phyloP scores from a whole-genome alignment of 1,284 basidiomycete genomes.

The Ganoderma lucidum region DNA sequence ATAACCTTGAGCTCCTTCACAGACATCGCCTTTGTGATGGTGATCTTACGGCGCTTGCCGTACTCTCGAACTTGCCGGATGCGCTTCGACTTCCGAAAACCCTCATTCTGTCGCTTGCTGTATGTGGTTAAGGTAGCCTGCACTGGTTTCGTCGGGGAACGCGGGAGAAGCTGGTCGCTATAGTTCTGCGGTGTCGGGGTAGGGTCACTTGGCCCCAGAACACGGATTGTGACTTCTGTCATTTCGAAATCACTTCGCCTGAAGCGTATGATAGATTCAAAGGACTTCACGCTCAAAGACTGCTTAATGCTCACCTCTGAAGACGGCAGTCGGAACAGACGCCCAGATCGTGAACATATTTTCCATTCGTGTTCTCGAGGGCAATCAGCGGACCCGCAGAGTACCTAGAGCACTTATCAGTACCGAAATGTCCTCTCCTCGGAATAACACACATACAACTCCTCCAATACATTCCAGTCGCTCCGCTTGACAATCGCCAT shows the following conservation, averaged over 20 bases:
- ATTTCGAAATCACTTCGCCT: slow-evolving; percentile 46
- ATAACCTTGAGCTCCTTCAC: slow-evolving; percentile 80
- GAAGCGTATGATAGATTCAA: neutral
- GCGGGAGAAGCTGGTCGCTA: slow-evolving; percentile 23
- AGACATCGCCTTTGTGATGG: slow-evolving; percentile 68
- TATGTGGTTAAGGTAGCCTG: slow-evolving; percentile 42
- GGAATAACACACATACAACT: slow-evolving; percentile 53
- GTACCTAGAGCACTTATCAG: slow-evolving; percentile 54
- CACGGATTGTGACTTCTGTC: slow-evolving; percentile 45
- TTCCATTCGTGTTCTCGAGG: slow-evolving; percentile 52
- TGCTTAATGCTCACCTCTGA: slow-evolving; percentile 52
- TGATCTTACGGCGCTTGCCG: slow-evolving; percentile 58
- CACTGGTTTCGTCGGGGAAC: slow-evolving; percentile 13
- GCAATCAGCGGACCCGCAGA: slow-evolving; percentile 62
- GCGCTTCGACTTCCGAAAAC: slow-evolving; percentile 67
- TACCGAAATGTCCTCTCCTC: slow-evolving; percentile 1
- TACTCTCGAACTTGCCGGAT: slow-evolving; percentile 62
- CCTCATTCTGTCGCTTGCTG: slow-evolving; percentile 40
- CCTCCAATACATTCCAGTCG: slow-evolving; percentile 70
- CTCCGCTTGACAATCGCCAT: slow-evolving; percentile 62
- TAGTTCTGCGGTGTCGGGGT: slow-evolving; percentile 41
- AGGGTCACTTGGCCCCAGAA: slow-evolving; percentile 41
- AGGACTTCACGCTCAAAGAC: neutral
- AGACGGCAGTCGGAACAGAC: slow-evolving; percentile 70
- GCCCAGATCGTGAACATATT: slow-evolving; percentile 54